phyloP scores from a whole-genome alignment of 352 stramenopile genomes.

The Globisporangium sylvaticum region DNA sequence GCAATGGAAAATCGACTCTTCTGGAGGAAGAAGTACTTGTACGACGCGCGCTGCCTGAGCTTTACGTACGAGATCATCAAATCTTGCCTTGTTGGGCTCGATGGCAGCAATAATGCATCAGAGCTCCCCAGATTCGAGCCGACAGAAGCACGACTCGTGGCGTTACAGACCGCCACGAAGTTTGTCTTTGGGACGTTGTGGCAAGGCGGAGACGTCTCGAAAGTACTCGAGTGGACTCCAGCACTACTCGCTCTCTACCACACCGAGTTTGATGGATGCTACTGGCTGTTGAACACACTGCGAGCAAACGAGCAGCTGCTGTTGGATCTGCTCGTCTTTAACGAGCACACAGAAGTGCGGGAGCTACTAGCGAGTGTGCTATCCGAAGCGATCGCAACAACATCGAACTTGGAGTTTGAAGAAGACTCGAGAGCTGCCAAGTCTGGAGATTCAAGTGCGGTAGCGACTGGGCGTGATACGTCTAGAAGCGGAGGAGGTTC shows the following conservation, averaged over 20 bases:
- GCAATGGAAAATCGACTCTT: conserved; percentile 81
- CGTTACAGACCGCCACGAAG: conserved; percentile 74
- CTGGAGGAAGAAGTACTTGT: conserved; percentile 85
- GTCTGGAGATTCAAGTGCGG: not conserved
- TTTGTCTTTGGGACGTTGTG: conserved; percentile 87
- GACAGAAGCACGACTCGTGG: conserved; percentile 60
- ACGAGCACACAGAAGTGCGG: conserved; percentile 61
- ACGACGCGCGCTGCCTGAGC: conserved; percentile 60
- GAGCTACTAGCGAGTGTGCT: conserved; percentile 70
- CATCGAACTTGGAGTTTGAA: conserved; percentile 48
- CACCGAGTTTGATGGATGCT: conserved; percentile 57
- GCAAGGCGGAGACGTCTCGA: conserved; percentile 71
- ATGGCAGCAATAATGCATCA: conserved; percentile 22
- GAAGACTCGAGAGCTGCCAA: conserved; percentile 21
- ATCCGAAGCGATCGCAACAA: conserved; percentile 62
- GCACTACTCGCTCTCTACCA: conserved; percentile 71
- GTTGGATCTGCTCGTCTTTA: conserved; percentile 69
- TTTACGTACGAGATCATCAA: conserved; percentile 82
- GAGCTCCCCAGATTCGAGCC: conserved; percentile 55
- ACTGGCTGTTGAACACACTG: conserved; percentile 71
- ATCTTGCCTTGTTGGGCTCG: conserved; percentile 44
- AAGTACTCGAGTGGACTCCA: conserved; percentile 71
- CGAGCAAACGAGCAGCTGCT: conserved; percentile 60
- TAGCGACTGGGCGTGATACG: not conserved
- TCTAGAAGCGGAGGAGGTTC: conserved; percentile 11